A percentile compares a stretch with the other conserved stretches of the same genome.
Evolutionary conservation across 768 basidiomycete species (phyloP).

Genomic region (Lactifluus rugatus): DNA sequence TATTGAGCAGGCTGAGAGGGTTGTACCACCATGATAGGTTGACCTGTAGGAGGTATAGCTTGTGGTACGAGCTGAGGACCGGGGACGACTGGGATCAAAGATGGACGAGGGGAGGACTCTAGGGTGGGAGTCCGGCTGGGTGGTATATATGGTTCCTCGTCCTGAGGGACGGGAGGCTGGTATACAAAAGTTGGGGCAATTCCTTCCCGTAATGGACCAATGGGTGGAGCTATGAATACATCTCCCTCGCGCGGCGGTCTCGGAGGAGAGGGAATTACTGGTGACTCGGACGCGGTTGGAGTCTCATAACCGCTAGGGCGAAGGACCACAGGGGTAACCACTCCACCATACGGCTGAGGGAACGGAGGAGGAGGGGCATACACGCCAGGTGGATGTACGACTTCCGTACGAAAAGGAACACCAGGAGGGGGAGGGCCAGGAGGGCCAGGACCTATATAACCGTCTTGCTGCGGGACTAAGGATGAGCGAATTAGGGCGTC

Average conservation of each 20-base stretch:
- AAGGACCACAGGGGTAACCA: not conserved
- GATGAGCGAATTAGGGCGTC: not conserved
- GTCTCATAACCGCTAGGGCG: not conserved
- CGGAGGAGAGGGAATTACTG: slow-evolving; percentile 15
- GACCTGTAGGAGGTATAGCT: not conserved
- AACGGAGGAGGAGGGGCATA: not conserved
- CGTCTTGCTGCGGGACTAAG: slow-evolving; percentile 6
- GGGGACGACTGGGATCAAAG: slow-evolving; percentile 3
- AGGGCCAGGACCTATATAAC: slow-evolving; percentile 4
- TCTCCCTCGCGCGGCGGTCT: not conserved
- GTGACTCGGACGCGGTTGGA: slow-evolving; percentile 3
- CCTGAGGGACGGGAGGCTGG: slow-evolving; percentile 8
- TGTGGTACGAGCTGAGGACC: not conserved
- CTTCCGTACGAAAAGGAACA: not conserved
- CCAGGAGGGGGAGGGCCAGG: not conserved
- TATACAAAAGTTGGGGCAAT: slow-evolving; percentile 1
- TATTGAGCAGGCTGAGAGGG: not conserved
- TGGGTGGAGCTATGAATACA: not conserved
- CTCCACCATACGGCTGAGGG: not conserved
- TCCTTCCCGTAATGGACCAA: not conserved
- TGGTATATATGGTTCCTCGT: not conserved
- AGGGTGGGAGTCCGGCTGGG: not conserved
- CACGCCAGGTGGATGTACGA: not conserved
- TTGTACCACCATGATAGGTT: not conserved
- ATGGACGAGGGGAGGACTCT: not conserved